A percentile compares a stretch with the other conserved stretches of the same genome.
These are phyloP conservation scores for Saccharomycopsis phalli DNA, from an alignment of 1,139 yeast genomes.

Conservation along the genomic window DNA sequence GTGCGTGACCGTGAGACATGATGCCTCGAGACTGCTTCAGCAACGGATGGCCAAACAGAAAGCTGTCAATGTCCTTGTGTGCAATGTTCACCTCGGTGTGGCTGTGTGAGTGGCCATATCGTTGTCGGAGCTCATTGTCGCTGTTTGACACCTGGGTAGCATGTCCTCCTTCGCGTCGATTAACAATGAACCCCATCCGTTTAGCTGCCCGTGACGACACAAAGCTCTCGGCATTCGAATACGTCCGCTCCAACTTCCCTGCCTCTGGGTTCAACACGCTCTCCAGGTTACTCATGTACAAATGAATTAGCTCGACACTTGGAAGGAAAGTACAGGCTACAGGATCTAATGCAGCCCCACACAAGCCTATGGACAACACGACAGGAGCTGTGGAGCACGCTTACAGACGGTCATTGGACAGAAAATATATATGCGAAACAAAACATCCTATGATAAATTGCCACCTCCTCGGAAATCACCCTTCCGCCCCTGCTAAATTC, in stretches of 20 bases:
- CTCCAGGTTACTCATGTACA: not conserved
- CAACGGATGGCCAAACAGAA: not conserved
- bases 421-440: too few species aligned
- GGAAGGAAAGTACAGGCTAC: too few species aligned
- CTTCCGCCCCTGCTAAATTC: too few species aligned
- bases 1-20: not conserved
- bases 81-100: constrained; percentile 8
- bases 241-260: constrained; percentile 1
- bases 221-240: constrained; percentile 2
- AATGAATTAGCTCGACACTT: too few species aligned
- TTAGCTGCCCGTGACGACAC: constrained; percentile 5
- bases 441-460: too few species aligned
- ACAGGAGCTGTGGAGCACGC: too few species aligned
- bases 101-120: constrained; percentile 6
- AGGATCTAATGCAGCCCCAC: too few species aligned
- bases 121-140: not conserved
- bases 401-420: too few species aligned
- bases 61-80: not conserved
- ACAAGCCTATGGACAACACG: too few species aligned
- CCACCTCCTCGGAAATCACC: too few species aligned
- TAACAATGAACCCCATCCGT: constrained; percentile 9
- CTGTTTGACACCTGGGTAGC: not conserved
- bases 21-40: not conserved
- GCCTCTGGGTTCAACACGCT: not conserved
- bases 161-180: not conserved